phyloP scores from a whole-genome alignment of 2,329 filamentous ascomycete species.

The Trichoderma oligosporum region DNA sequence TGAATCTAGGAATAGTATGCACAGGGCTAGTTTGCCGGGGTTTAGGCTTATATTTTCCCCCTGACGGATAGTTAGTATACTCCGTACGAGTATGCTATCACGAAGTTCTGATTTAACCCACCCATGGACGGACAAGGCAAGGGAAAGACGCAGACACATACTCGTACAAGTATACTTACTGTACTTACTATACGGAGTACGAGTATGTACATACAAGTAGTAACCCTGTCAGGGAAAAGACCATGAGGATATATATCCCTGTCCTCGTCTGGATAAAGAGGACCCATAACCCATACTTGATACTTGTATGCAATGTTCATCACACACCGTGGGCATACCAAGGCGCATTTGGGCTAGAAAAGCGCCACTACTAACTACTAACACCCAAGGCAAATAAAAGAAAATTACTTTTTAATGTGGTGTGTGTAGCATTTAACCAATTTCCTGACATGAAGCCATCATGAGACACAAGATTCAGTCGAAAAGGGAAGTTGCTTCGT shows the following conservation, averaged over 20 bases:
- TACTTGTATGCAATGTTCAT: background rate
- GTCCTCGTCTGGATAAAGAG: slow-evolving; percentile 15
- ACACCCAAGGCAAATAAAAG: too few relatives aligned
- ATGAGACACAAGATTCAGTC: background rate
- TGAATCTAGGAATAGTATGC: background rate
- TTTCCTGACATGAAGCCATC: background rate
- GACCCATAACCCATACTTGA: slow-evolving; percentile 5
- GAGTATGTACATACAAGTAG: background rate
- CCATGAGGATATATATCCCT: slow-evolving; percentile 4
- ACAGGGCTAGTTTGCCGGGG: background rate
- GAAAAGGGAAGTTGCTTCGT: background rate
- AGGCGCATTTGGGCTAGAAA: background rate
- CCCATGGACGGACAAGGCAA: background rate
- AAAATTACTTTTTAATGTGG: background rate
- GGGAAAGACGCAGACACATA: too few relatives aligned
- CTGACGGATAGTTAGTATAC: background rate
- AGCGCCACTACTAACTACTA: background rate
- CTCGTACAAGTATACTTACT: too few relatives aligned
- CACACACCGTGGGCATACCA: background rate
- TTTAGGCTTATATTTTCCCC: slow-evolving; percentile 1
- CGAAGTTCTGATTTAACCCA: background rate
- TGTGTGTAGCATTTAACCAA: background rate
- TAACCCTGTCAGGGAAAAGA: background rate
- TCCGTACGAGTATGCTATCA: background rate
- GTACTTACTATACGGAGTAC: too few relatives aligned